phyloP scores from a whole-genome alignment of 345 rosid species.

The Dipteronia sinensis region DNA sequence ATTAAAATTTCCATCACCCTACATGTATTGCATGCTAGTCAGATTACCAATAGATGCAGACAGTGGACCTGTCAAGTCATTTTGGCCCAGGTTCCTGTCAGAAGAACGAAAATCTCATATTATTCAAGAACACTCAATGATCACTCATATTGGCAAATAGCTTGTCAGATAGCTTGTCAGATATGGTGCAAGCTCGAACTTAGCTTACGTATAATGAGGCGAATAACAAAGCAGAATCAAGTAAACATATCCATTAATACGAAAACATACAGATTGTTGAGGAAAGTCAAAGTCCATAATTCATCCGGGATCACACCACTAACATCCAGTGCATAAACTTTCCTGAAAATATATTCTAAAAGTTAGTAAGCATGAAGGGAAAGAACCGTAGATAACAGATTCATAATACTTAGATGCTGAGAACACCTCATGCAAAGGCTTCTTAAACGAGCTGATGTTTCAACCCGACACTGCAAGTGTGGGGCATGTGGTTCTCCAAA shows the following conservation, averaged over 20 bases:
- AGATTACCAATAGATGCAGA: conserved; percentile 53
- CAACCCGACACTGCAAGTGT: too few species aligned
- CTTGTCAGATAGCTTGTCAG: not conserved
- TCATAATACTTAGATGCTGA: too few species aligned
- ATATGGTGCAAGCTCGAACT: not conserved
- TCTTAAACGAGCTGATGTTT: too few species aligned
- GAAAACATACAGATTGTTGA: conserved; percentile 45
- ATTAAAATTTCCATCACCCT: conserved; percentile 19
- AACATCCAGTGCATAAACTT: conserved; percentile 37
- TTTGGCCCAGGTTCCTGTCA: conserved; percentile 47
- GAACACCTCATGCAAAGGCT: too few species aligned
- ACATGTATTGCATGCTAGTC: conserved; percentile 66
- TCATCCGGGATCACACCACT: conserved; percentile 51
- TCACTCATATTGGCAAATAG: not conserved
- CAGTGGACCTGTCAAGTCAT: conserved; percentile 53
- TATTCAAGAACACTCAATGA: not conserved
- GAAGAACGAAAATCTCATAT: conserved; percentile 1
- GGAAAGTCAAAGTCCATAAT: conserved; percentile 49
- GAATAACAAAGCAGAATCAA: too few species aligned
- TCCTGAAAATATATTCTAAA: conserved; percentile 30
- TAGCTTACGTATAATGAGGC: too few species aligned
- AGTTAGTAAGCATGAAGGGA: not conserved
- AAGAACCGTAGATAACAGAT: too few species aligned
- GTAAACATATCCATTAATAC: not conserved
- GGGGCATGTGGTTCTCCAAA: too few species aligned